Percentiles rank a stretch among this genome's conserved stretches.
Conservation (phyloP, 2,329 filamentous ascomycete genomes). For the Phoma sp. region DNA sequence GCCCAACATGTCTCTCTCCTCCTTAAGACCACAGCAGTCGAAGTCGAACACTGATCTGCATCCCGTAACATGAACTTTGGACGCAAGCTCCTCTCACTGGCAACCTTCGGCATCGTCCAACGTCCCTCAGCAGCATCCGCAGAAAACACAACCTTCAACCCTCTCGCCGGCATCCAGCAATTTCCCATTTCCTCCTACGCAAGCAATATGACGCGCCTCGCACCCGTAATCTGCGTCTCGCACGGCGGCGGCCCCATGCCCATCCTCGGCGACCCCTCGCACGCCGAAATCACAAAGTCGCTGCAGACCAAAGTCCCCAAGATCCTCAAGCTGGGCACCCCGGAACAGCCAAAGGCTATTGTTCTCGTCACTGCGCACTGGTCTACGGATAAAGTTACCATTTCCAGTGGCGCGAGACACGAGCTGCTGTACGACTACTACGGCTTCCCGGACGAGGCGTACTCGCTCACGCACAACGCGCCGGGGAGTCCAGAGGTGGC, state of each 20-base stretch:
- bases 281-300: slow-evolving; percentile 59
- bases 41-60: not conserved
- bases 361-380: slow-evolving; percentile 66
- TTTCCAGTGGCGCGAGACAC: slow-evolving; percentile 59
- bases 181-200: slow-evolving; percentile 31
- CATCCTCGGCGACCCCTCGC: slow-evolving; percentile 61
- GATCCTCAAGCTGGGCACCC: slow-evolving; percentile 61
- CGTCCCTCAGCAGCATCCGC: slow-evolving; percentile 17
- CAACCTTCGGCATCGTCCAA: slow-evolving; percentile 17
- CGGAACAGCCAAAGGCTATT: slow-evolving; percentile 59
- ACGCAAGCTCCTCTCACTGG: slow-evolving; percentile 19
- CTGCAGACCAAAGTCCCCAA: slow-evolving; percentile 61
- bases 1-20: slow-evolving; percentile 6
- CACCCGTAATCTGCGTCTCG: slow-evolving; percentile 49
- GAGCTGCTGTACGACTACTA: slow-evolving; percentile 65
- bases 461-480: slow-evolving; percentile 63
- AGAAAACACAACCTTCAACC: slow-evolving; percentile 34
- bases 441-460: slow-evolving; percentile 64
- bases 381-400: slow-evolving; percentile 57
- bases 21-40: slow-evolving; percentile 3
- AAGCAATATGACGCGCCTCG: slow-evolving; percentile 42
- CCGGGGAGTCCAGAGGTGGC: slow-evolving; percentile 63
- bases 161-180: slow-evolving; percentile 34
- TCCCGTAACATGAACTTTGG: slow-evolving; percentile 25
- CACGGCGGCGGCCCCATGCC: slow-evolving; percentile 62